These are phyloP conservation scores for Lentinula edodes DNA, from an alignment of 768 basidiomycete species.

Conservation along the genomic window DNA sequence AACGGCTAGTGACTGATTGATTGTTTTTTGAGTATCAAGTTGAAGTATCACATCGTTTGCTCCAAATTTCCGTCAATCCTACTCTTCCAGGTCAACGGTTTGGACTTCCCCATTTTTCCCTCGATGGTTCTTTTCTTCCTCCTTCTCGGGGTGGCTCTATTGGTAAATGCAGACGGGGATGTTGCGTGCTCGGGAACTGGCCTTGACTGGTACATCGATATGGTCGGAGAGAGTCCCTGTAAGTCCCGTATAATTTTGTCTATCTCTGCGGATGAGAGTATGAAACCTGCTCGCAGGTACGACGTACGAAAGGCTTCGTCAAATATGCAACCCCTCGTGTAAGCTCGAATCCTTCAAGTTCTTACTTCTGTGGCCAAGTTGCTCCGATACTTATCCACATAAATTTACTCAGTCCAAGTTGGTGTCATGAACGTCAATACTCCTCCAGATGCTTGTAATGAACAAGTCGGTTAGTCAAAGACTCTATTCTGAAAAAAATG, in stretches of 20 bases:
- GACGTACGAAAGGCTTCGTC: conserved; percentile 20
- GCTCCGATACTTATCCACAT: not conserved
- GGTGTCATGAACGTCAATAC: conserved; percentile 15
- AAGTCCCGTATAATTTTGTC: not conserved
- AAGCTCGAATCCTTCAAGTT: not conserved
- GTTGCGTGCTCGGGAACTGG: conserved; percentile 15
- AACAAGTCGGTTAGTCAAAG: conserved; percentile 15
- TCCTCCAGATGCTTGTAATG: conserved; percentile 19
- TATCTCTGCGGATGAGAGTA: not conserved
- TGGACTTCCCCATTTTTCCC: not conserved
- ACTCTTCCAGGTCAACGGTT: not conserved
- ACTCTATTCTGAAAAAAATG: too few species aligned
- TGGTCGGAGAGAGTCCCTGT: conserved; percentile 23
- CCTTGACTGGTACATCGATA: conserved; percentile 20
- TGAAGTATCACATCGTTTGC: too few species aligned
- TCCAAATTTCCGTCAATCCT: not conserved
- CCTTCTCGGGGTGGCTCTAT: not conserved
- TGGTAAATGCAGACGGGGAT: conserved; percentile 10
- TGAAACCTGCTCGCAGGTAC: conserved; percentile 10
- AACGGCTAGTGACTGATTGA: not conserved
- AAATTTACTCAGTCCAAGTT: conserved; percentile 13
- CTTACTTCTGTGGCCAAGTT: not conserved
- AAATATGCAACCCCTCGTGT: conserved; percentile 19
- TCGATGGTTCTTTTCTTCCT: not conserved
- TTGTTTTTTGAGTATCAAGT: not conserved